A percentile compares a stretch with the other conserved stretches of the same genome.
Evolutionary conservation across 1,139 yeast species (phyloP).

Genomic region (Candida glucosophila): DNA sequence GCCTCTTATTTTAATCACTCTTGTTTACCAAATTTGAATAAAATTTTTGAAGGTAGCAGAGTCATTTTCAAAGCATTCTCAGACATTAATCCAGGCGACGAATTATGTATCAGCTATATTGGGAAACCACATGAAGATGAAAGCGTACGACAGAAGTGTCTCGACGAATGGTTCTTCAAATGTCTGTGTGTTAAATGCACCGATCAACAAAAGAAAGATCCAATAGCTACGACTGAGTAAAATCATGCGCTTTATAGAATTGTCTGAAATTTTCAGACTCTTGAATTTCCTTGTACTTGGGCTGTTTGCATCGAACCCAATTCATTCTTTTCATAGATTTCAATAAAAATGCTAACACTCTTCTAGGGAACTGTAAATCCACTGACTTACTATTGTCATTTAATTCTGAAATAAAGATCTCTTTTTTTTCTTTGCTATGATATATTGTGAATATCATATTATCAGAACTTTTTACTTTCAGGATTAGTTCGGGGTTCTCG

Average conservation of each 20-base stretch:
- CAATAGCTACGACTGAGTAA: slow-evolving; percentile 15
- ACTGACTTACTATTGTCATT: slow-evolving; percentile 20
- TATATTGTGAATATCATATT: slow-evolving; percentile 31
- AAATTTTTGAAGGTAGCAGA: slow-evolving; percentile 13
- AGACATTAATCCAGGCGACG: slow-evolving; percentile 34
- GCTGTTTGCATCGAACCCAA: slow-evolving; percentile 70
- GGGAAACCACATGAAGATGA: slow-evolving; percentile 37
- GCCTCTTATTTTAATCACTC: slow-evolving; percentile 70
- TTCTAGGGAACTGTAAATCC: slow-evolving; percentile 73
- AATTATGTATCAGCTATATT: slow-evolving; percentile 58
- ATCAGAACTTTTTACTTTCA: slow-evolving; percentile 26
- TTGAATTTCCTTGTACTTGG: slow-evolving; percentile 44
- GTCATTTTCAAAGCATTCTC: slow-evolving; percentile 17
- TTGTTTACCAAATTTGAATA: slow-evolving; percentile 43
- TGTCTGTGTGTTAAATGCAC: slow-evolving; percentile 48
- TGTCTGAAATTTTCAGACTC: slow-evolving; percentile 55
- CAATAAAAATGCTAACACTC: slow-evolving; percentile 57
- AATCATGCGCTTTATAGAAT: slow-evolving; percentile 39
- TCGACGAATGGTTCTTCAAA: slow-evolving; percentile 54
- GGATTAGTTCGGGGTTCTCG: slow-evolving; percentile 11
- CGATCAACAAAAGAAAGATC: slow-evolving; percentile 5
- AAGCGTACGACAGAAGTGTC: slow-evolving; percentile 30
- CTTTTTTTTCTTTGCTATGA: slow-evolving; percentile 8
- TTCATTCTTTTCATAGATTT: slow-evolving; percentile 51
- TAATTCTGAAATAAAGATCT: slow-evolving; percentile 16